Conservation (phyloP, 2,329 filamentous ascomycete genomes). For the Parafenestella ontariensis region DNA sequence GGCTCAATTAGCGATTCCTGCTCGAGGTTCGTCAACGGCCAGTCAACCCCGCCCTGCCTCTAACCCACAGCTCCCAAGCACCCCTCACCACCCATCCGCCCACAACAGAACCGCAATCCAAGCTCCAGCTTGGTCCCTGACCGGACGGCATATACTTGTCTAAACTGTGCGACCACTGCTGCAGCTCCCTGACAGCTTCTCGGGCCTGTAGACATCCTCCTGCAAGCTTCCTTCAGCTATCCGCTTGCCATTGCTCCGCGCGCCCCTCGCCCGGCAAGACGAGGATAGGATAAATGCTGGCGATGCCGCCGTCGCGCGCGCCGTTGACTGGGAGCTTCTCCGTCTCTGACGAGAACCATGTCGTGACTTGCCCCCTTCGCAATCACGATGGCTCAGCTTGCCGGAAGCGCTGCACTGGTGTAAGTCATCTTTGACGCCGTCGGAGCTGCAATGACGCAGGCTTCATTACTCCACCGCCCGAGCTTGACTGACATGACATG, state of each 20-base stretch:
- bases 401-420: slow-evolving; percentile 96
- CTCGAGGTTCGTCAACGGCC: background rate
- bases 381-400: slow-evolving; percentile 98
- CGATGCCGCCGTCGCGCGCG: slow-evolving; percentile 83
- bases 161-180: slow-evolving; percentile 5
- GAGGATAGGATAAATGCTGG: slow-evolving; percentile 52
- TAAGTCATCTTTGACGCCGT: slow-evolving; percentile 66
- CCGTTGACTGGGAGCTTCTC: slow-evolving; percentile 90
- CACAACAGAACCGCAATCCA: background rate
- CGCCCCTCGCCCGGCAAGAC: slow-evolving; percentile 19
- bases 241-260: slow-evolving; percentile 3
- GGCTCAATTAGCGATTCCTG: background rate
- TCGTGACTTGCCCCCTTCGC: slow-evolving; percentile 93
- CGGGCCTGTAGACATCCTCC: background rate
- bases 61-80: background rate
- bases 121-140: background rate
- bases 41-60: background rate
- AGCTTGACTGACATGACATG: slow-evolving; percentile 41
- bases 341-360: slow-evolving; percentile 89
- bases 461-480: slow-evolving; percentile 5
- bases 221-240: background rate
- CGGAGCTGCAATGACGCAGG: slow-evolving; percentile 11
- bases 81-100: background rate
- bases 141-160: background rate
- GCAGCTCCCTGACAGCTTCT: slow-evolving; percentile 3